These are phyloP conservation scores for Calocera viscosa DNA, from an alignment of 768 basidiomycete genomes.

Conservation along the genomic window DNA sequence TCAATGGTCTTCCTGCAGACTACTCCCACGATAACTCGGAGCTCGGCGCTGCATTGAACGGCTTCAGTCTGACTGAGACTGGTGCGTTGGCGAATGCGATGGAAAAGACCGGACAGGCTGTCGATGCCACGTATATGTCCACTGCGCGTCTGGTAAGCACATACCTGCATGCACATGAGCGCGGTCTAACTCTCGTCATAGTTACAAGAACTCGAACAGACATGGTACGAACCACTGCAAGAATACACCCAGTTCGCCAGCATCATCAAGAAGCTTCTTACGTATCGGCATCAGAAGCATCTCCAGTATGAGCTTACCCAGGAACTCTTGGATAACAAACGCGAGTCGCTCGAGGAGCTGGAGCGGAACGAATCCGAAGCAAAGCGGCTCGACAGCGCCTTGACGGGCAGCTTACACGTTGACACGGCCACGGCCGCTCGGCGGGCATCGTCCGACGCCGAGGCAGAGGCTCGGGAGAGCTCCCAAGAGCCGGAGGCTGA, in stretches of 20 bases:
- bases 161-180: neutral
- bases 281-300: slow-evolving; percentile 95
- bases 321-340: slow-evolving; percentile 72
- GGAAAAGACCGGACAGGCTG: slow-evolving; percentile 94
- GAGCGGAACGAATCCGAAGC: slow-evolving; percentile 92
- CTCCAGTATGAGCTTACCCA: slow-evolving; percentile 97
- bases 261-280: slow-evolving; percentile 88
- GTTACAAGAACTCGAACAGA: slow-evolving; percentile 89
- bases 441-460: neutral
- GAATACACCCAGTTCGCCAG: slow-evolving; percentile 90
- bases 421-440: neutral
- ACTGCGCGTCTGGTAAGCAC: slow-evolving; percentile 70
- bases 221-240: slow-evolving; percentile 89
- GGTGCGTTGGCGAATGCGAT: slow-evolving; percentile 65
- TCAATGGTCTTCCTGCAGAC: slow-evolving; percentile 34
- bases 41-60: slow-evolving; percentile 82
- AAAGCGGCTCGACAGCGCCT: slow-evolving; percentile 72
- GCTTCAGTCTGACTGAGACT: slow-evolving; percentile 79
- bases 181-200: slow-evolving; percentile 23
- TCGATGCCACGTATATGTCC: slow-evolving; percentile 85
- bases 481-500: slow-evolving; percentile 9
- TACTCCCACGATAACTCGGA: slow-evolving; percentile 79
- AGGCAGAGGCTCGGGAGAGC: slow-evolving; percentile 10
- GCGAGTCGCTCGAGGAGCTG: slow-evolving; percentile 71
- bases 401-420: slow-evolving; percentile 34